Percentiles rank a stretch among this genome's conserved stretches.
Conservation (phyloP, 306 rosid species). For the Biancaea sappan region DNA sequence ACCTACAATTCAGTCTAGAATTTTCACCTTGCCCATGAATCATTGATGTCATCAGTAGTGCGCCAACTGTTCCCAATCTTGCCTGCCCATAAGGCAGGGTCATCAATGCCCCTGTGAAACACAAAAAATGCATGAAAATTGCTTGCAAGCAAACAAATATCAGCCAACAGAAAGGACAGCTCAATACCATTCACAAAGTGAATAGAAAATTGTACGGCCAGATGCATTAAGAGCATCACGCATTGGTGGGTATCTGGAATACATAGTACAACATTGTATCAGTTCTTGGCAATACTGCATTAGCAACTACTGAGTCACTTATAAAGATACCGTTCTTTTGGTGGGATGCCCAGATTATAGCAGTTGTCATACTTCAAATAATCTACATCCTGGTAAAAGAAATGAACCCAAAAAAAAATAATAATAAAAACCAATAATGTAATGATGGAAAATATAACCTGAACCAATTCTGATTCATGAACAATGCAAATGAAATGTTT, state of each 20-base stretch:
- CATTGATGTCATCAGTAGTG: slow-evolving; percentile 89
- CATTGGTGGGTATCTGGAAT: slow-evolving; percentile 93
- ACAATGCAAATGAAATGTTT: slow-evolving; percentile 17
- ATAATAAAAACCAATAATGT: not conserved
- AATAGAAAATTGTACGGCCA: slow-evolving; percentile 74
- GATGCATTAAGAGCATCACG: slow-evolving; percentile 82
- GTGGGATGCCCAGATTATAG: slow-evolving; percentile 80
- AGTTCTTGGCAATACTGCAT: slow-evolving; percentile 17
- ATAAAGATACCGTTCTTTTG: slow-evolving; percentile 64
- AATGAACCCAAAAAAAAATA: not conserved
- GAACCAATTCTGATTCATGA: slow-evolving; percentile 9
- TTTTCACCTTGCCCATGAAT: slow-evolving; percentile 90
- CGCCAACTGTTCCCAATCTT: slow-evolving; percentile 98
- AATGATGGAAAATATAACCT: slow-evolving; percentile 6
- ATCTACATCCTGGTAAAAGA: slow-evolving; percentile 70
- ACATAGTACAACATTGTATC: slow-evolving; percentile 38
- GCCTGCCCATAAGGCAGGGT: slow-evolving; percentile 97
- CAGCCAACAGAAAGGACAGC: slow-evolving; percentile 20
- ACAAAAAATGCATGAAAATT: slow-evolving; percentile 18
- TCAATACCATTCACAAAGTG: slow-evolving; percentile 86
- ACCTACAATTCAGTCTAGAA: slow-evolving; percentile 28
- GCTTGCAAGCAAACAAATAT: slow-evolving; percentile 22
- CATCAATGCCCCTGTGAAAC: slow-evolving; percentile 77
- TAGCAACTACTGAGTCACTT: slow-evolving; percentile 31
- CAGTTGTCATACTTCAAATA: slow-evolving; percentile 98